Conservation (phyloP, 306 rosid species). For the Trichosanthes truncata region DNA sequence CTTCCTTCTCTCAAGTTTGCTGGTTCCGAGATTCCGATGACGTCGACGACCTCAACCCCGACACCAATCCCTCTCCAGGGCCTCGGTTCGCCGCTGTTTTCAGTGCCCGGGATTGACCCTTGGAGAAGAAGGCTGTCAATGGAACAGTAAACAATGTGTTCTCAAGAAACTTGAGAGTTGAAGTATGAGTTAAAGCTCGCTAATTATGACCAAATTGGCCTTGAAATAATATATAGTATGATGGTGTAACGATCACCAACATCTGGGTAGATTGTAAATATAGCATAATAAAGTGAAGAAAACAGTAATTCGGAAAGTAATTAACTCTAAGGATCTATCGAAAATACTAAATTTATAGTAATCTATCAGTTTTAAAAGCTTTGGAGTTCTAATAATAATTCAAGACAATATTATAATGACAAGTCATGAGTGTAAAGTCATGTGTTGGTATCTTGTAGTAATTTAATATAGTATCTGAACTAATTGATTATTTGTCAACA, state of each 20-base stretch:
- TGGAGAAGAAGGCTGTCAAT: background rate
- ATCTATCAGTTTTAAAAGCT: too few relatives aligned
- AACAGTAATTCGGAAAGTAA: background rate
- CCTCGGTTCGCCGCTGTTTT: background rate
- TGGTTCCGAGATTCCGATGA: constrained; percentile 51
- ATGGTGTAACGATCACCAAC: background rate
- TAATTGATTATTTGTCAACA: too few relatives aligned
- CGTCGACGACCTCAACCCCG: constrained; percentile 23
- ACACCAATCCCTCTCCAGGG: background rate
- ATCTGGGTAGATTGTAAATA: background rate
- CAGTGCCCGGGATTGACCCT: background rate
- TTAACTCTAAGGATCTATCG: background rate
- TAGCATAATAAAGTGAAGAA: background rate
- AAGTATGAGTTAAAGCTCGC: background rate
- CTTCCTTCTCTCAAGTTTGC: constrained; percentile 26
- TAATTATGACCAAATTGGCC: background rate
- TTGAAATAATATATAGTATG: background rate
- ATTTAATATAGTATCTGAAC: too few relatives aligned
- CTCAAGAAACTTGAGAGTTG: background rate
- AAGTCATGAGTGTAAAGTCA: too few relatives aligned
- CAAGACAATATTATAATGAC: too few relatives aligned
- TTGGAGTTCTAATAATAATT: too few relatives aligned
- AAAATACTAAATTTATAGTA: too few relatives aligned
- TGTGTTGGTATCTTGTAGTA: too few relatives aligned
- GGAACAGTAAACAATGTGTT: background rate